These are phyloP conservation scores for Penicillium psychrofluorescens DNA, from an alignment of 495 filamentous ascomycete genomes.

Conservation along the genomic window DNA sequence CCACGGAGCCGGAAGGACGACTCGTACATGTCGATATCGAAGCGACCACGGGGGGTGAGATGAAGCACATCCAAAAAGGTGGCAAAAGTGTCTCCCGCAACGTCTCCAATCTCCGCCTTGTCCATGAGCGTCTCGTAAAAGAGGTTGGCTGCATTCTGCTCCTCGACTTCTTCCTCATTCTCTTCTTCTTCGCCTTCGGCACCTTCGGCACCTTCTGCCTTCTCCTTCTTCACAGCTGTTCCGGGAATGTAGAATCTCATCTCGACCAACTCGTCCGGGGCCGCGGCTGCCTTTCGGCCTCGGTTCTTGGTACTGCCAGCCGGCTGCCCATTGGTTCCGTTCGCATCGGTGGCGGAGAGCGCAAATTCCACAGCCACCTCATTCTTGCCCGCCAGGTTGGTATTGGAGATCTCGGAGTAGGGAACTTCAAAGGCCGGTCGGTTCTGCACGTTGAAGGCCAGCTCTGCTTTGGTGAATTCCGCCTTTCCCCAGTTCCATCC, in stretches of 20 bases:
- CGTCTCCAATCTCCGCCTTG: conserved; percentile 98
- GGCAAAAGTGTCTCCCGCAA: conserved; percentile 93
- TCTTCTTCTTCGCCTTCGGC: conserved; percentile 64
- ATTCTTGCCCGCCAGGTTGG: conserved; percentile 94
- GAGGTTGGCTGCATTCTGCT: conserved; percentile 86
- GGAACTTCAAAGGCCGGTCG: conserved; percentile 96
- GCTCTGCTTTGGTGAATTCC: conserved; percentile 91
- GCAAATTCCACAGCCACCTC: conserved; percentile 96
- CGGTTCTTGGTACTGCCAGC: conserved; percentile 71
- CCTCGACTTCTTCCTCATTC: conserved; percentile 67
- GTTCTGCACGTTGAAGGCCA: conserved; percentile 94
- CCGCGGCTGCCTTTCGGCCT: conserved; percentile 82
- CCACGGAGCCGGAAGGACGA: conserved; percentile 93
- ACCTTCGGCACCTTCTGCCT: conserved; percentile 61
- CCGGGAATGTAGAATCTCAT: conserved; percentile 99
- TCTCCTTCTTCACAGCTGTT: conserved; percentile 77
- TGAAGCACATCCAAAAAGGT: conserved; percentile 96
- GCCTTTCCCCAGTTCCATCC: conserved; percentile 99
- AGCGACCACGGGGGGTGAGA: conserved; percentile 96
- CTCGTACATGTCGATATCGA: conserved; percentile 99
- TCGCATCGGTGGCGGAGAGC: conserved; percentile 54
- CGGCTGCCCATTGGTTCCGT: conserved; percentile 59
- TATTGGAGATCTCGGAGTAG: conserved; percentile 96
- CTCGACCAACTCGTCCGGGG: conserved; percentile 88
- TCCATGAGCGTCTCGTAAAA: conserved; percentile 98